phyloP scores from a whole-genome alignment of 805 yeast genomes.

The Clavispora asparagi region DNA sequence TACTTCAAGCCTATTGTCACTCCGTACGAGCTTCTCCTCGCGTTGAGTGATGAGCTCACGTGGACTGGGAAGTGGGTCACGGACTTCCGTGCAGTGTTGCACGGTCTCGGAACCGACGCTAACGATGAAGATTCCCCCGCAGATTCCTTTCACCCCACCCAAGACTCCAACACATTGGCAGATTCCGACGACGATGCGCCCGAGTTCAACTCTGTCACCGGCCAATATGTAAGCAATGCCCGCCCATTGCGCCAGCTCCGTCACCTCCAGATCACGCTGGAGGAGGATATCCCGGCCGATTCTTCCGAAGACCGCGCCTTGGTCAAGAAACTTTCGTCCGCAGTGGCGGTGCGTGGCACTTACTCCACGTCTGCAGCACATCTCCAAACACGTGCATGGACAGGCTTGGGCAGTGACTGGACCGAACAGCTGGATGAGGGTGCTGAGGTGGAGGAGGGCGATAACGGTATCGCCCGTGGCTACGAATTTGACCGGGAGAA shows the following conservation, averaged over 20 bases:
- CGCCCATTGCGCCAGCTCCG: constrained; percentile 67
- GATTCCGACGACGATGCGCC: constrained; percentile 61
- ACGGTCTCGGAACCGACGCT: constrained; percentile 27
- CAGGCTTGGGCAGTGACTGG: constrained; percentile 87
- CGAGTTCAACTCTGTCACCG: constrained; percentile 84
- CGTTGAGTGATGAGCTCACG: constrained; percentile 64
- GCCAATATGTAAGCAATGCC: constrained; percentile 61
- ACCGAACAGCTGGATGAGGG: constrained; percentile 45
- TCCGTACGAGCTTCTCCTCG: constrained; percentile 83
- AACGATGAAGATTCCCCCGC: constrained; percentile 28
- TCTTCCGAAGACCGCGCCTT: constrained; percentile 27
- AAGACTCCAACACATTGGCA: background rate
- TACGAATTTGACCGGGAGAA: constrained; percentile 41
- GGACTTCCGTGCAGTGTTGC: constrained; percentile 57
- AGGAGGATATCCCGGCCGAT: constrained; percentile 14
- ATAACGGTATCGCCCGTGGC: constrained; percentile 86
- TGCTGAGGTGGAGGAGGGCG: constrained; percentile 77
- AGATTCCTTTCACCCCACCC: constrained; percentile 10
- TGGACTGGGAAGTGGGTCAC: constrained; percentile 97
- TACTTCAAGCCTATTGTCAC: constrained; percentile 90
- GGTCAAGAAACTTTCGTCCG: constrained; percentile 51
- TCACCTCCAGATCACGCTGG: constrained; percentile 59
- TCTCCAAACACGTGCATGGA: constrained; percentile 74
- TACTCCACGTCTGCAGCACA: constrained; percentile 83
- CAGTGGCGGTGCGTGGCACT: constrained; percentile 66